Evolutionary conservation across 2,329 filamentous ascomycete genomes (phyloP), one percentile per base, ranked within the genome.

Genomic region (Dothidotthia symphoricarpi): DNA sequence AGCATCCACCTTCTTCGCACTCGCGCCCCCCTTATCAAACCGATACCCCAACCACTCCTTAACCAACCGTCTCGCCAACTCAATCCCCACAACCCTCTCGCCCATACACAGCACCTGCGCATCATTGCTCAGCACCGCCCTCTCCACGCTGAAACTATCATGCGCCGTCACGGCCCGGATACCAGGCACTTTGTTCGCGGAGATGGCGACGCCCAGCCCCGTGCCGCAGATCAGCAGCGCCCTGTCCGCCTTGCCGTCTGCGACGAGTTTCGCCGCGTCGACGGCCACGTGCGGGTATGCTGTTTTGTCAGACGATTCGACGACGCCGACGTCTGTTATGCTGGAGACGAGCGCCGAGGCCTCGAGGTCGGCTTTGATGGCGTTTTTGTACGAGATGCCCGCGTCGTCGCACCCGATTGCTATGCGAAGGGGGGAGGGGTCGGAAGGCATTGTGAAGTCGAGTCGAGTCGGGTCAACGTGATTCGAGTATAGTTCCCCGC

Each of bases 121-220:
- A 63, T 94, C 83, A 66, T 94, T 94, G 70, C 84, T 88, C 57
- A 91, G 69, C 9, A 94, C 78, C 14, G 85, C 82, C 33, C 87
- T 73, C 75, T 94, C 88, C 5, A 94, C 86, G 39, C 78, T 83
- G 73, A 90, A 95, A 51, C 82, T 83, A 63, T 94, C 88, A 65
- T 95, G 88, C 1, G 88, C 88, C 4, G 88, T 94, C 13, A 94
- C 88, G n/a, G 88, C 88, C 16, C 88, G 75, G 45, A 94, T 81
- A 5, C 88, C 88, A 39, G 82, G 83, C 49, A 94, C 81, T 68
- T 94, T 94, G 75, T 94, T 94, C 51, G 88, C 88, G n/a, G 80
- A 73, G 62, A 94, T 94, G 55, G 88, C 88, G 6, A 95, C 88
- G 14, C 88, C 88, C 6, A 95, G 77, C 0, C 88, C 88, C 0